A percentile compares a stretch with the other conserved stretches of the same genome.
Evolutionary conservation across 2,329 filamentous ascomycete genomes (phyloP).

Genomic region (Pezicula rhizophila): DNA sequence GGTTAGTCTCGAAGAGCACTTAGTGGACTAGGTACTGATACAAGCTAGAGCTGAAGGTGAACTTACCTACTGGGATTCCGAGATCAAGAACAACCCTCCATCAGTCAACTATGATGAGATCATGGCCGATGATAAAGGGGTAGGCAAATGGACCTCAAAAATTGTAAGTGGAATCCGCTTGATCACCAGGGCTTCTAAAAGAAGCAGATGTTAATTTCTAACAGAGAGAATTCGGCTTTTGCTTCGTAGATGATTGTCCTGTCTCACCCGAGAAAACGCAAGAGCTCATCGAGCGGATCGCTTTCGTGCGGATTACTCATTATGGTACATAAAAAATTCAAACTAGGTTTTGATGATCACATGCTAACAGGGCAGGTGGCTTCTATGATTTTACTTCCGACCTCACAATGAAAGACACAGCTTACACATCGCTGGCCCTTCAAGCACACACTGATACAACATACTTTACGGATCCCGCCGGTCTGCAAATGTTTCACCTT

Average conservation of each 20-base stretch:
- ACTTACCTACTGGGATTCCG: constrained; percentile 31
- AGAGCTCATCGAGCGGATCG: constrained; percentile 70
- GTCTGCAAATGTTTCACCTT: constrained; percentile 88
- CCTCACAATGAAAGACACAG: constrained; percentile 80
- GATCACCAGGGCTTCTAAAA: not conserved
- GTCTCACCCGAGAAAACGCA: constrained; percentile 65
- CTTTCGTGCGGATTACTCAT: constrained; percentile 84
- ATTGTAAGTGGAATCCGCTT: constrained; percentile 44
- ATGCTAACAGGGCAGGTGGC: constrained; percentile 36
- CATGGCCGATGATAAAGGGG: constrained; percentile 47
- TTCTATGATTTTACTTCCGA: constrained; percentile 89
- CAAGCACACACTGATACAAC: constrained; percentile 89
- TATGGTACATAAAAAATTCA: constrained; percentile 54
- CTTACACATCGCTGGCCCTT: constrained; percentile 81
- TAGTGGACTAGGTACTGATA: not conserved
- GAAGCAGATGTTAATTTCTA: constrained; percentile 10
- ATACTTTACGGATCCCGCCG: constrained; percentile 89
- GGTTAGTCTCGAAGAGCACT: constrained; percentile 16
- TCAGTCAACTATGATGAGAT: constrained; percentile 54
- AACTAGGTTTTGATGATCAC: constrained; percentile 8
- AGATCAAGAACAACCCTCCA: constrained; percentile 43
- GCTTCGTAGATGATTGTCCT: constrained; percentile 67
- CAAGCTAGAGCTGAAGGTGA: constrained; percentile 4
- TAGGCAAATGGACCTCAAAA: constrained; percentile 56
- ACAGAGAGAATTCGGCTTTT: constrained; percentile 67